Percentiles rank a stretch among this genome's conserved stretches.
These are phyloP conservation scores for Tricholomella constricta DNA, from an alignment of 768 basidiomycete species.

Conservation along the genomic window DNA sequence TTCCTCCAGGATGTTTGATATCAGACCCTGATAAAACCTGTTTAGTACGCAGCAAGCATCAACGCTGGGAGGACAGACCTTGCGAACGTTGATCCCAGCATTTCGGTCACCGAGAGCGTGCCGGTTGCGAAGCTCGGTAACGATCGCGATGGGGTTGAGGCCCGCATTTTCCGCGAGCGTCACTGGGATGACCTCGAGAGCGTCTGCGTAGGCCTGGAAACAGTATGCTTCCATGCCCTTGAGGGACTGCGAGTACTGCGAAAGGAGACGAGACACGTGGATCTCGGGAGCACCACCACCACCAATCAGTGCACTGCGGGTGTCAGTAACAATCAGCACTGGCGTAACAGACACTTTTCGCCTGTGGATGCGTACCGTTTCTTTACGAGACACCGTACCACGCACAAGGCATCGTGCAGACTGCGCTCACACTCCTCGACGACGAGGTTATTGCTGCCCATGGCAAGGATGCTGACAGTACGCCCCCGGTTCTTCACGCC, in stretches of 20 bases:
- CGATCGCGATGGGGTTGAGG: constrained; percentile 95
- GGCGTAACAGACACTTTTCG: constrained; percentile 22
- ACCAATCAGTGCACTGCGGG: constrained; percentile 78
- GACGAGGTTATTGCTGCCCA: constrained; percentile 89
- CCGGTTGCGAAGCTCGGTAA: constrained; percentile 95
- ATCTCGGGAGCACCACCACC: constrained; percentile 99
- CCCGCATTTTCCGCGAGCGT: constrained; percentile 99
- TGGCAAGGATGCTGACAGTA: constrained; percentile 94
- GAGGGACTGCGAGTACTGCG: constrained; percentile 88
- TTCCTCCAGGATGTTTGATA: constrained; percentile 97
- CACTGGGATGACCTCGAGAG: constrained; percentile 95
- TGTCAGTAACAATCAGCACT: background rate
- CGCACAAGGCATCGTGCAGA: constrained; percentile 98
- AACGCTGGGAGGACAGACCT: constrained; percentile 50
- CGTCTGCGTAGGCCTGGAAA: constrained; percentile 98
- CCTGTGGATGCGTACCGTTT: constrained; percentile 66
- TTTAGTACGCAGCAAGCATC: background rate
- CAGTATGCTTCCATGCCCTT: constrained; percentile 99
- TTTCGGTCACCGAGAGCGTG: constrained; percentile 94
- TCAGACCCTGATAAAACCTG: constrained; percentile 66
- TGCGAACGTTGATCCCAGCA: constrained; percentile 98
- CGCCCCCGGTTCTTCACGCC: constrained; percentile 94
- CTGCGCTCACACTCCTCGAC: constrained; percentile 97
- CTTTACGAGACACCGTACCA: constrained; percentile 97
- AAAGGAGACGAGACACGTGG: constrained; percentile 88